Percentiles rank a stretch among this genome's conserved stretches.
phyloP scores from a whole-genome alignment of 2,329 filamentous ascomycete species.

The Curvularia spicifera region DNA sequence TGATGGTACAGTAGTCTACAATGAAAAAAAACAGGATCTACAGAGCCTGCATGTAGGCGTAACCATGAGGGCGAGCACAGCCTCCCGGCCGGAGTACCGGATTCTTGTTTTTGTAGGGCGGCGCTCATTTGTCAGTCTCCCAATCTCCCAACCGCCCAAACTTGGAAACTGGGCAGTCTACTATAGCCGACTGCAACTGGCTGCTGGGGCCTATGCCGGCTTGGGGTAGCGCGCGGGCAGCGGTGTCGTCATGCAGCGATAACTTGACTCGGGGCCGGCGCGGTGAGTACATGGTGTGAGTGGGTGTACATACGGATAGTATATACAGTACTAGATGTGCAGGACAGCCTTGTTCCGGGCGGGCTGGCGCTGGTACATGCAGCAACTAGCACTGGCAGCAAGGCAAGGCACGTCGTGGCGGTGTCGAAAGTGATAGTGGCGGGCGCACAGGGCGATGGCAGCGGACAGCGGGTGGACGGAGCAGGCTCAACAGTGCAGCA shows the following conservation, averaged over 20 bases:
- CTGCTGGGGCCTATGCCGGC: slow-evolving; percentile 19
- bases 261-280: neutral
- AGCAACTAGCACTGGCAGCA: neutral
- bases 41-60: slow-evolving; percentile 13
- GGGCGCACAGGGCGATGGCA: slow-evolving; percentile 15
- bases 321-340: neutral
- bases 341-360: neutral
- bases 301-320: neutral
- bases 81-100: slow-evolving; percentile 12
- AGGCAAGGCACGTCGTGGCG: neutral
- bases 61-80: slow-evolving; percentile 16
- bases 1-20: neutral
- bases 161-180: slow-evolving; percentile 34
- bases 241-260: slow-evolving; percentile 29
- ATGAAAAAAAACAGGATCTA: slow-evolving; percentile 10
- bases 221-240: slow-evolving; percentile 14
- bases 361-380: neutral
- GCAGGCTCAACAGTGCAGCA: slow-evolving; percentile 33
- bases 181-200: slow-evolving; percentile 23
- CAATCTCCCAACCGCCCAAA: slow-evolving; percentile 5
- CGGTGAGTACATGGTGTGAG: neutral
- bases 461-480: slow-evolving; percentile 23
- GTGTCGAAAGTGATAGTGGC: neutral
- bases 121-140: slow-evolving; percentile 13
- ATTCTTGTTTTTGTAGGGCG: slow-evolving; percentile 21